Conservation (phyloP, 2,329 filamentous ascomycete species). For the Fusarium austroafricanum region DNA sequence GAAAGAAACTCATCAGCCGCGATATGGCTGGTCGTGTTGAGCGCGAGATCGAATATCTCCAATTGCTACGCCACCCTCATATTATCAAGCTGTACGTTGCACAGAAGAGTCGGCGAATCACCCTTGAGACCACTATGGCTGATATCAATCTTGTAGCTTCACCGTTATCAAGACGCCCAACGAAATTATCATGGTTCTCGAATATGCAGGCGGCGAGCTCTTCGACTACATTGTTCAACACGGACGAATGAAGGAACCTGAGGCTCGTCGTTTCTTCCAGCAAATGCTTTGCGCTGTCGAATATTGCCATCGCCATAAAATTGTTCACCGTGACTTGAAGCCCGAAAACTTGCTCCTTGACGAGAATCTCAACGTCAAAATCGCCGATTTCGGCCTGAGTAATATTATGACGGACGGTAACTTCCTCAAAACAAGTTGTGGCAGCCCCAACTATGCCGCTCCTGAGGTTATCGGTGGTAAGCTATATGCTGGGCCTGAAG, state of each 20-base stretch:
- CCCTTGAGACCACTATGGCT: constrained; percentile 2
- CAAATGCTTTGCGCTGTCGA: constrained; percentile 99
- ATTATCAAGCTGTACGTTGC: constrained; percentile 92
- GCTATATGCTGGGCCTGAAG: constrained; percentile 95
- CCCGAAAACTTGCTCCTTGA: constrained; percentile 97
- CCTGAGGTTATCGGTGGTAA: constrained; percentile 98
- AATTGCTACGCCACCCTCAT: constrained; percentile 93
- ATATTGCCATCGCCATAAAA: constrained; percentile 98
- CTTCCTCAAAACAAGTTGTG: constrained; percentile 98
- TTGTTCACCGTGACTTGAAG: constrained; percentile 97
- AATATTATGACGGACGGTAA: constrained; percentile 99
- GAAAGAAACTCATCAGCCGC: constrained; percentile 94
- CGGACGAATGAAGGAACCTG: constrained; percentile 88
- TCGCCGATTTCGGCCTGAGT: constrained; percentile 97
- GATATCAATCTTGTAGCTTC: constrained; percentile 66
- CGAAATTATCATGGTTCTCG: constrained; percentile 99
- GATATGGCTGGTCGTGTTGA: constrained; percentile 99
- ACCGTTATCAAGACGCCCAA: constrained; percentile 95
- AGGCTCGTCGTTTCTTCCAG: constrained; percentile 98
- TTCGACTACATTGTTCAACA: constrained; percentile 99
- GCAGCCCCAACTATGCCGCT: constrained; percentile 97
- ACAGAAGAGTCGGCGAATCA: not conserved
- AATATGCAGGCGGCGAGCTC: constrained; percentile 95
- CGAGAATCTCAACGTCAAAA: constrained; percentile 97
- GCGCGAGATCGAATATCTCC: constrained; percentile 97